Base-by-base conservation (phyloP, 2,329 filamentous ascomycete genomes). In the Diplodia intermedia region DNA sequence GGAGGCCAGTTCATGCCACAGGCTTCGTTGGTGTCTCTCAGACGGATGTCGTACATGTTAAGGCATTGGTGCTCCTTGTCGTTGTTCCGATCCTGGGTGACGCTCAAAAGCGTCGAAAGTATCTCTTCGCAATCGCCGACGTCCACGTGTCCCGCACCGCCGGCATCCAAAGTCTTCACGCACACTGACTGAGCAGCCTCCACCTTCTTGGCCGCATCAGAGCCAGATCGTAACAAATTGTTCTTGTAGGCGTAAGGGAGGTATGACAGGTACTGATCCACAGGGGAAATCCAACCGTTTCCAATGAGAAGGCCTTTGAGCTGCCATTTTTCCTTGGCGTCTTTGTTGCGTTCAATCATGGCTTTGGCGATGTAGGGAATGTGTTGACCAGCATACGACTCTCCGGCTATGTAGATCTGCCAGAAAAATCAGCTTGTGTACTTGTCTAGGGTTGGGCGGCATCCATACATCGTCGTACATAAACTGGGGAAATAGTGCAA, bases 1-100 rank as follows among this genome's bases (percentile, higher is more conserved):
- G 93, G 91, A 38, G 95, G 95, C 96, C 96, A 99, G 82, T 93
- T 94, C 94, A 97, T 97, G 72, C 95, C 95, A 78, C 95, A 99
- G 70, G 90, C 90, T 4, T 92, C 91, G 7, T 82, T 82, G 15
- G 43, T 63, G 79, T 99, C 95, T 71, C 85, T 89, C 56, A 97
- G 85, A 56, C 94, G 92, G 65, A 98, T 86, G 78, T 99, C 95
- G 79, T 99, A 99, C 92, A 98, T 97, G 82, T 99, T 99, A 77
- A 89, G 79, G 79, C 96, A 99, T 74, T 88, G 79, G 20, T 78
- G 74, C 52, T 86, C 78, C 61, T 85, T 83, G 67, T 86, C 79
- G 23, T 84, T 82, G 15, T 82, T 82, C 43, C 82, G 82, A 65
- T 86, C 84, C 69, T 84, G 81, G 2, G 92, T 94, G 57, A 89